phyloP scores from a whole-genome alignment of 2,329 filamentous ascomycete genomes.

The Pleurostoma richardsiae region DNA sequence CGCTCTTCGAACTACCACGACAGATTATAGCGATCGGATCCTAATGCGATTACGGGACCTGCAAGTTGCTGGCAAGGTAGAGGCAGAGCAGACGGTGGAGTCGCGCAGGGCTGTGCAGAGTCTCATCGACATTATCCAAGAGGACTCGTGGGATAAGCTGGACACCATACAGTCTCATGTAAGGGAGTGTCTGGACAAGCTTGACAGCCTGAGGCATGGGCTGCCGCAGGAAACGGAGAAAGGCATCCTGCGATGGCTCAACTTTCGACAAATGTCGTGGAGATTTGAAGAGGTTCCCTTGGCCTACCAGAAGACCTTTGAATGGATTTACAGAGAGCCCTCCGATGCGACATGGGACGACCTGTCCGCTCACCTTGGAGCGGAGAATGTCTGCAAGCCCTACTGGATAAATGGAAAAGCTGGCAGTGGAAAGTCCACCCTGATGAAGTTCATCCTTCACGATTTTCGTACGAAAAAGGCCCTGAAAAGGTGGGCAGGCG shows the following conservation, averaged over 20 bases:
- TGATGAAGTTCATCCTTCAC: background rate
- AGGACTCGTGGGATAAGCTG: no score
- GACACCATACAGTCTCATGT: no score
- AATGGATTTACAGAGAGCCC: background rate
- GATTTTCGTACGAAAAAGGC: background rate
- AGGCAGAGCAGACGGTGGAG: no score
- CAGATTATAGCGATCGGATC: no score
- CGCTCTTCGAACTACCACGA: no score
- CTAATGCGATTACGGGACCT: no score
- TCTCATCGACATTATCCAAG: no score
- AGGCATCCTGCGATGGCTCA: background rate
- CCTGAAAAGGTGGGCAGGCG: background rate
- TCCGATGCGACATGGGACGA: background rate
- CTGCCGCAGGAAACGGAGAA: background rate
- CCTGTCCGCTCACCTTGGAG: no score
- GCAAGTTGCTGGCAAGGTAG: no score
- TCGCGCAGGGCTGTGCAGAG: no score
- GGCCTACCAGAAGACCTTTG: background rate
- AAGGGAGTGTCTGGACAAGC: no score
- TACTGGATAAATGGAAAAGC: background rate
- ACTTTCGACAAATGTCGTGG: background rate
- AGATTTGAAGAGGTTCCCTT: background rate
- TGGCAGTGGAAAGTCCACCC: background rate
- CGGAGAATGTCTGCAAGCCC: background rate
- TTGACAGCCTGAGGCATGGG: no score